These are phyloP conservation scores for Dothistroma septosporum DNA, from an alignment of 2,329 filamentous ascomycete genomes.

Conservation along the genomic window DNA sequence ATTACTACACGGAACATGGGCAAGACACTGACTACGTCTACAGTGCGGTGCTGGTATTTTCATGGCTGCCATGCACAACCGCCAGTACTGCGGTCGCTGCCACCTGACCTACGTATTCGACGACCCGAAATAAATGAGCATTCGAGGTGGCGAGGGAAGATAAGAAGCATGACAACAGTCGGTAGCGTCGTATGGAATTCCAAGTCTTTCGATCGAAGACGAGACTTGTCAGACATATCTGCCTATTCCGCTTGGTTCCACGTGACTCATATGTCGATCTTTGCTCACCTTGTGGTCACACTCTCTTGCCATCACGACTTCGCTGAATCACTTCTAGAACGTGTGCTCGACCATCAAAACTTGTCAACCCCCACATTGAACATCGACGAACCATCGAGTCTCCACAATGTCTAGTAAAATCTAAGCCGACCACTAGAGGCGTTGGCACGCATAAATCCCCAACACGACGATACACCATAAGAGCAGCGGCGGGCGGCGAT, in stretches of 20 bases:
- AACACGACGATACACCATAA: neutral
- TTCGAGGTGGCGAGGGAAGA: conserved; percentile 4
- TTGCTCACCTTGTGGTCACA: neutral
- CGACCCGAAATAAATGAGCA: conserved; percentile 42
- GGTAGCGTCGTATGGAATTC: conserved; percentile 7
- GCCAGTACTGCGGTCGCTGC: conserved; percentile 86
- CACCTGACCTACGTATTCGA: conserved; percentile 69
- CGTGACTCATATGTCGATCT: neutral
- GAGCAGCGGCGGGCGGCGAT: neutral
- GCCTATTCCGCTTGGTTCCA: neutral
- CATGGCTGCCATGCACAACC: conserved; percentile 99
- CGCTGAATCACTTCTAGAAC: too few species aligned
- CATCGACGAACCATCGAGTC: too few species aligned
- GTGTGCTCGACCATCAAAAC: too few species aligned
- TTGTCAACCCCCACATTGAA: too few species aligned
- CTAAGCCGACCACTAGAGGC: neutral
- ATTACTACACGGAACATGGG: neutral
- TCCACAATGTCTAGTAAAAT: neutral
- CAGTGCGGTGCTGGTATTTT: conserved; percentile 99
- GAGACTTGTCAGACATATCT: neutral
- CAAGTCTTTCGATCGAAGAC: neutral
- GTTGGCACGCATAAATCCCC: neutral
- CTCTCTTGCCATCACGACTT: neutral
- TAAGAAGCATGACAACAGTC: neutral
- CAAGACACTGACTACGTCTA: conserved; percentile 12